Conservation (phyloP, 306 rosid genomes). For the Trifolium dubium region DNA sequence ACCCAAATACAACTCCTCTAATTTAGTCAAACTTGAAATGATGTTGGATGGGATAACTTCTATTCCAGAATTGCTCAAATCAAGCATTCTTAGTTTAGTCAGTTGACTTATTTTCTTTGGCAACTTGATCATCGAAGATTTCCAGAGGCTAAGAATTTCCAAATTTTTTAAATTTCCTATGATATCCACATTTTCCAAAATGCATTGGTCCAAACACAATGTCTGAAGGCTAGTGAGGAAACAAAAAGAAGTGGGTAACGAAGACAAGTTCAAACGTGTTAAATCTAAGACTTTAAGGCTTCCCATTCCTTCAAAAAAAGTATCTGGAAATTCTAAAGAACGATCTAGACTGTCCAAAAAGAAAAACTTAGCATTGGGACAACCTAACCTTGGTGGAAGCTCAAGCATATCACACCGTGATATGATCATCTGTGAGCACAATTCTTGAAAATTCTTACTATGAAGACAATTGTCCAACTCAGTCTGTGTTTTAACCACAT, state of each 20-base stretch:
- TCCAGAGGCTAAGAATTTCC: neutral
- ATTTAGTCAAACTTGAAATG: neutral
- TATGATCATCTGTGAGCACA: neutral
- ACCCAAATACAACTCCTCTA: constrained; percentile 11
- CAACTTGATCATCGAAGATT: neutral
- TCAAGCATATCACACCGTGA: accelerated
- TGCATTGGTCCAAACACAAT: neutral
- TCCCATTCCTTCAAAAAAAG: constrained; percentile 4
- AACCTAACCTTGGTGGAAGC: constrained; percentile 1
- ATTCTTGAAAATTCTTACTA: neutral
- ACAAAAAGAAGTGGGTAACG: neutral
- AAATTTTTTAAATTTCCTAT: constrained; percentile 1
- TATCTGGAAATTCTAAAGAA: neutral
- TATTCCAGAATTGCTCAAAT: neutral
- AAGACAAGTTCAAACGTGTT: neutral
- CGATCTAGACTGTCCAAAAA: neutral
- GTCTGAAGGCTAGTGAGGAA: neutral
- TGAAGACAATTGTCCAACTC: neutral
- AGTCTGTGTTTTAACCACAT: neutral
- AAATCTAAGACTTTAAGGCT: constrained; percentile 14
- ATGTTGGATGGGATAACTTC: constrained; percentile 17
- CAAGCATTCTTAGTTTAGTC: constrained; percentile 13
- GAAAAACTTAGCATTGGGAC: neutral
- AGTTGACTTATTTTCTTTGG: neutral
- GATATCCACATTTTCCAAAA: neutral